Evolutionary conservation across 352 stramenopile genomes (phyloP).

Genomic region (Globisporangium splendens): DNA sequence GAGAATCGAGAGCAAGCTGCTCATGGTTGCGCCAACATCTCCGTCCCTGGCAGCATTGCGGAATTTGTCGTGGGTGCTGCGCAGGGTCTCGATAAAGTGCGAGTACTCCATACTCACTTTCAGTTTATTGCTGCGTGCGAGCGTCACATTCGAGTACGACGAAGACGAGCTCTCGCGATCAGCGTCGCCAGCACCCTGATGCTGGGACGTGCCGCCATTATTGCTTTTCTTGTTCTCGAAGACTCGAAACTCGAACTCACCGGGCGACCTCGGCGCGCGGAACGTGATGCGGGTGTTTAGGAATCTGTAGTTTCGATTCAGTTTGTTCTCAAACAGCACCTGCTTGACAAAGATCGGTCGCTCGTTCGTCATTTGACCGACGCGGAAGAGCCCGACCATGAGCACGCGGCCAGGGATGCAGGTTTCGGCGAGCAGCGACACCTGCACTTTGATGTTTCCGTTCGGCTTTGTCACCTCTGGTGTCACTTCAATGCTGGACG

Average conservation of each 20-base stretch:
- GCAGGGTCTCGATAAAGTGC: slow-evolving; percentile 76
- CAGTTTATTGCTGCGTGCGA: slow-evolving; percentile 62
- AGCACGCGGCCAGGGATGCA: slow-evolving; percentile 55
- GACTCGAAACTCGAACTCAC: slow-evolving; percentile 82
- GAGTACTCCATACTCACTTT: slow-evolving; percentile 77
- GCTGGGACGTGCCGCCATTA: slow-evolving; percentile 6
- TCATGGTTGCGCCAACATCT: slow-evolving; percentile 57
- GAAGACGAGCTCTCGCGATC: slow-evolving; percentile 17
- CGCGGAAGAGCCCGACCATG: slow-evolving; percentile 74
- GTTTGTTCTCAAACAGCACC: slow-evolving; percentile 76
- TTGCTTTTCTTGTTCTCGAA: slow-evolving; percentile 61
- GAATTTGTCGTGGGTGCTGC: slow-evolving; percentile 62
- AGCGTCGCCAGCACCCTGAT: not conserved
- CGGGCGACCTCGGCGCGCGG: slow-evolving; percentile 66
- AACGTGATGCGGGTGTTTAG: slow-evolving; percentile 82
- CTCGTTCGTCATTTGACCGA: slow-evolving; percentile 69
- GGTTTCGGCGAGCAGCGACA: slow-evolving; percentile 56
- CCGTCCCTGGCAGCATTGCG: slow-evolving; percentile 44
- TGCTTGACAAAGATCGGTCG: slow-evolving; percentile 85
- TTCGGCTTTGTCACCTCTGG: slow-evolving; percentile 70
- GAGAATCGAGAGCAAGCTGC: slow-evolving; percentile 57
- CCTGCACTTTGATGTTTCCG: slow-evolving; percentile 76
- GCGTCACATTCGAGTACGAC: slow-evolving; percentile 66
- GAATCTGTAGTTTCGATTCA: slow-evolving; percentile 55
- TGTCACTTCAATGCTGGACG: slow-evolving; percentile 31